Percentiles rank a stretch among this genome's conserved stretches.
phyloP scores from a whole-genome alignment of 108 stramenopile genomes.

The Epithemia pelagica region DNA sequence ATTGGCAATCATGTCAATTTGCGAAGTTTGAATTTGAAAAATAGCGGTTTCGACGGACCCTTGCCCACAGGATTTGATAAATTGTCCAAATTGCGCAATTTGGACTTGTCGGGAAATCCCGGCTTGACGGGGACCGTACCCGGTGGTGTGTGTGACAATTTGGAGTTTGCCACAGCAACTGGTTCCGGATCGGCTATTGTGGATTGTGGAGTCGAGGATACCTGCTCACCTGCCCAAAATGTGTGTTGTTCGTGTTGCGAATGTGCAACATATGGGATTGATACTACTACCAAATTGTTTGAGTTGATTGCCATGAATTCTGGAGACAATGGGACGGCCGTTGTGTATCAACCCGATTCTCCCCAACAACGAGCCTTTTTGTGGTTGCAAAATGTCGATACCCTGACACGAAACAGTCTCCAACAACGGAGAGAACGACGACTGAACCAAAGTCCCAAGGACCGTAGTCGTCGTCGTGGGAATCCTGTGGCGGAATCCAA shows the following conservation, averaged over 20 bases:
- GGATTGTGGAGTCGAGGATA: background rate
- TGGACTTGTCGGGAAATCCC: constrained; percentile 3
- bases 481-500: no score
- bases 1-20: background rate
- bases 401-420: background rate
- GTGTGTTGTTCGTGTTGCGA: background rate
- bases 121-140: background rate
- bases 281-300: no score
- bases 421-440: background rate
- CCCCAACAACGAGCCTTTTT: constrained; percentile 1
- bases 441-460: no score
- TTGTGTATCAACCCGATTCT: background rate
- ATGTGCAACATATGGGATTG: no score
- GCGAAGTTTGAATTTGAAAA: background rate
- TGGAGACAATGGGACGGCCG: background rate
- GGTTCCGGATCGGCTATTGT: background rate
- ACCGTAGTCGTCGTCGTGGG: background rate
- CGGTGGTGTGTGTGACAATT: background rate
- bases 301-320: background rate
- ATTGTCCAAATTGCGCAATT: background rate
- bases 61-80: background rate
- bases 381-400: background rate
- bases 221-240: background rate
- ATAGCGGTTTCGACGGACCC: background rate
- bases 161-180: background rate